These are phyloP conservation scores for Takakia lepidozioides DNA, from an alignment of 225 moss, liverwort and hornwort genomes.

Conservation along the genomic window DNA sequence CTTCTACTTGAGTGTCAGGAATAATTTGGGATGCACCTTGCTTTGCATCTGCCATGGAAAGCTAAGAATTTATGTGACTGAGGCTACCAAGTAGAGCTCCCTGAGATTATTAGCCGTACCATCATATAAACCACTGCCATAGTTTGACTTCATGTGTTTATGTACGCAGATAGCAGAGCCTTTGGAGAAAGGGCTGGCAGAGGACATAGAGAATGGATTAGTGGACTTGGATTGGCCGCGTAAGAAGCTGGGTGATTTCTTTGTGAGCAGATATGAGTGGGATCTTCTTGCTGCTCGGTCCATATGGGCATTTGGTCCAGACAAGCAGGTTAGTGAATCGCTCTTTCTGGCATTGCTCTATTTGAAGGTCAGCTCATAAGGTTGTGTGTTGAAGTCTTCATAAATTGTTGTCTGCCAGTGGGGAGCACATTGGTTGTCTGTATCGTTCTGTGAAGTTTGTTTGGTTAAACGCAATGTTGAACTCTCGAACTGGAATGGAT, in stretches of 20 bases:
- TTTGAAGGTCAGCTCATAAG: neutral
- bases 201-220: constrained; percentile 90
- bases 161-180: constrained; percentile 94
- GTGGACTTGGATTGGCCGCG: constrained; percentile 94
- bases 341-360: neutral
- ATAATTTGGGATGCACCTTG: too few relatives aligned
- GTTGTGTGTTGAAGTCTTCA: neutral
- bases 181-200: constrained; percentile 91
- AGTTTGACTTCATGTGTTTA: too few relatives aligned
- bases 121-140: too few relatives aligned
- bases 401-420: neutral
- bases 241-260: constrained; percentile 87
- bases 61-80: too few relatives aligned
- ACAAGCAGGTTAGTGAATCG: constrained; percentile 63
- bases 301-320: constrained; percentile 99
- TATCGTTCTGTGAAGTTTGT: too few relatives aligned
- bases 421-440: too few relatives aligned
- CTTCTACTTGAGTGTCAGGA: too few relatives aligned
- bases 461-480: too few relatives aligned
- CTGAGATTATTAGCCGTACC: too few relatives aligned
- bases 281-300: constrained; percentile 98
- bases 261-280: constrained; percentile 95
- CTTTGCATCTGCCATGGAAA: too few relatives aligned
- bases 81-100: too few relatives aligned
- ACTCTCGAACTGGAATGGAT: too few relatives aligned